Conservation (phyloP, 1,284 basidiomycete genomes). For the Pulveroboletus sp. region DNA sequence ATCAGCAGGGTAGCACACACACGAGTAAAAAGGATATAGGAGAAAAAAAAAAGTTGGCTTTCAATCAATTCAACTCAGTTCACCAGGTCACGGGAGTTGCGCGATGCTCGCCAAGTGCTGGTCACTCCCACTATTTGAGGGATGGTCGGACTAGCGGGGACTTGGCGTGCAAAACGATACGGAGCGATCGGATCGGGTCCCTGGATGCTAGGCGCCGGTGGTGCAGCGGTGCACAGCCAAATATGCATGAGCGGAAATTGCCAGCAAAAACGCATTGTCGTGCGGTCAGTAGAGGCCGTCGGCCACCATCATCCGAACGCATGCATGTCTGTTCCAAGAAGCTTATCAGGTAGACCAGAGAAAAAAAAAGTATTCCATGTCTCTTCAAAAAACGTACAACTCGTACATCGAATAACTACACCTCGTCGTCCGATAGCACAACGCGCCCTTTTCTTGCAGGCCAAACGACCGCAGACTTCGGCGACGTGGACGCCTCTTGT, state of each 20-base stretch:
- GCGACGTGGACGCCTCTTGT: background rate
- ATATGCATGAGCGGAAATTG: background rate
- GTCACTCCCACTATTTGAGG: background rate
- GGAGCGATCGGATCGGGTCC: conserved; percentile 21
- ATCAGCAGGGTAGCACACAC: conserved; percentile 17
- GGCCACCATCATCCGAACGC: background rate
- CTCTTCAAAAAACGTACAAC: conserved; percentile 10
- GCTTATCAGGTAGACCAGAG: conserved; percentile 4
- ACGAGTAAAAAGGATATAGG: conserved; percentile 17
- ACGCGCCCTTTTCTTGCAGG: conserved; percentile 38
- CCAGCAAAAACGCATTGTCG: background rate
- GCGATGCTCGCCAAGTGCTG: background rate
- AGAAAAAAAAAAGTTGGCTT: background rate
- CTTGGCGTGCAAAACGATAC: conserved; percentile 14
- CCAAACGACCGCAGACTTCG: conserved; percentile 13
- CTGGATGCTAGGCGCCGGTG: conserved; percentile 1
- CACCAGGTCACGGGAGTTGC: background rate
- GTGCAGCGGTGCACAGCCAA: conserved; percentile 6
- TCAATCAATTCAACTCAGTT: conserved; percentile 14
- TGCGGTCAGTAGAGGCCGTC: background rate
- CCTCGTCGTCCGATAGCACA: conserved; percentile 48
- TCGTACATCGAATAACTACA: conserved; percentile 19
- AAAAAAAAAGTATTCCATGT: conserved; percentile 5
- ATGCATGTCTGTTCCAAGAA: conserved; percentile 8
- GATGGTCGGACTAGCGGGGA: conserved; percentile 12